These are phyloP conservation scores for Capillidium heterosporum DNA, from an alignment of 371 early-diverging fungal species.

Conservation along the genomic window DNA sequence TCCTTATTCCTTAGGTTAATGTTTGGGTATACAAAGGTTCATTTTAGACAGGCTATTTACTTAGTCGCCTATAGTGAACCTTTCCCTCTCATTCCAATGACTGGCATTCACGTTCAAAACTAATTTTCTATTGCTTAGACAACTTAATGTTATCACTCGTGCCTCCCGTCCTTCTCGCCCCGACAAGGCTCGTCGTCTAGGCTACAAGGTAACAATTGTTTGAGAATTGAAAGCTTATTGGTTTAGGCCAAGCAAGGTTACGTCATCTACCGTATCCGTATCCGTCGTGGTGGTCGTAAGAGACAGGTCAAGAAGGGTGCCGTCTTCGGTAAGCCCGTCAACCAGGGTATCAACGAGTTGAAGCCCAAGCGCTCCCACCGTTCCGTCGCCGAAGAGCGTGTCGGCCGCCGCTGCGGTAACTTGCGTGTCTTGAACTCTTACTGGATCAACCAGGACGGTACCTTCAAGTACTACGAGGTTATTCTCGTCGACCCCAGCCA, in stretches of 20 bases:
- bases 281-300: slow-evolving; percentile 97
- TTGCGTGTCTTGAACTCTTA: slow-evolving; percentile 96
- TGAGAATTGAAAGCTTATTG: background rate
- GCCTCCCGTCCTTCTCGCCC: slow-evolving; percentile 96
- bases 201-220: slow-evolving; percentile 56
- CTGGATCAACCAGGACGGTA: slow-evolving; percentile 98
- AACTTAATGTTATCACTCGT: slow-evolving; percentile 92
- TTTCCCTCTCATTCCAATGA: slow-evolving; percentile 4
- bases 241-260: slow-evolving; percentile 87
- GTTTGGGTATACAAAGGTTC: background rate
- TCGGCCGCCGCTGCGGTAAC: slow-evolving; percentile 87
- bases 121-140: slow-evolving; percentile 26
- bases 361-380: slow-evolving; percentile 90
- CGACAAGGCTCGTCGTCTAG: slow-evolving; percentile 97
- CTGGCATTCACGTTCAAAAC: background rate
- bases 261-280: slow-evolving; percentile 93
- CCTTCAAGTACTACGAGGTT: slow-evolving; percentile 98
- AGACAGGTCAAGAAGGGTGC: slow-evolving; percentile 93
- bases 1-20: slow-evolving; percentile 7
- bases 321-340: slow-evolving; percentile 93
- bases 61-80: slow-evolving; percentile 6
- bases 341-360: slow-evolving; percentile 94
- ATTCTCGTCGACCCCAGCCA: slow-evolving; percentile 95
- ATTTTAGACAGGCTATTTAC: background rate
- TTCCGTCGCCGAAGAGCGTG: slow-evolving; percentile 91